Evolutionary conservation across 78 protist species (phyloP), one percentile per base, ranked within the genome.

Genomic region (Andalucia godoyi): DNA sequence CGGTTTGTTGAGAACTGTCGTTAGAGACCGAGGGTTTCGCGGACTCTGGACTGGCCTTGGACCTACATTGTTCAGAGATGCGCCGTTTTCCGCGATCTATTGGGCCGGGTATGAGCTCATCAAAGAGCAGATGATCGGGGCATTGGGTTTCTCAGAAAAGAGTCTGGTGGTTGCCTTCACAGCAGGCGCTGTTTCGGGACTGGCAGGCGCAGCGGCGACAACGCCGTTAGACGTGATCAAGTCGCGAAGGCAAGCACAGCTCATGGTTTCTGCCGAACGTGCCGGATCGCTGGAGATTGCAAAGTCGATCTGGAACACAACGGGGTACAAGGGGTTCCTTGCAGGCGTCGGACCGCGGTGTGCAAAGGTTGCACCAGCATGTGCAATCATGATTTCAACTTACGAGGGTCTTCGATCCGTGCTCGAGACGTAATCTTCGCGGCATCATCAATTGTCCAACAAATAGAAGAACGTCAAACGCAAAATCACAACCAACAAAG

Each of bases 31-130:
- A 32, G 80, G 80, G n/a, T 25, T 76, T 3, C 73, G 42, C 30
- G 69, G 72, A n/a, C 60, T 84, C 30, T 84, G 89, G 89, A 36
- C 77, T n/a, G 89, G 89, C 10, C 34, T 76, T 2, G 32, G 21
- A 29, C 89, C 89, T 4, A 79, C 89, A 2, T 52, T 84, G 0
- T 37, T 70, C 4, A 30, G 89, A 1, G 89, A 84, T 42, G 82
- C 70, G 10, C 89, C 89, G 12, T 84, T 84, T 42, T 84, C 89
- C 15, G 85, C 84, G 0, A 32, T 80, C n/a, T 84, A 84, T 58
- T 84, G 89, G 89, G 32, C 71, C 25, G 45, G 61, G 21, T 80
- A 61, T 17, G 89, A 84, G 39, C 21, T 49, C 10, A 1, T 30
- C 30, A 55, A 55, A 21, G 60, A 21, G 25, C 25, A 30, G 54